Conservation (phyloP, 2,329 filamentous ascomycete genomes). For the Penicillium sp. region DNA sequence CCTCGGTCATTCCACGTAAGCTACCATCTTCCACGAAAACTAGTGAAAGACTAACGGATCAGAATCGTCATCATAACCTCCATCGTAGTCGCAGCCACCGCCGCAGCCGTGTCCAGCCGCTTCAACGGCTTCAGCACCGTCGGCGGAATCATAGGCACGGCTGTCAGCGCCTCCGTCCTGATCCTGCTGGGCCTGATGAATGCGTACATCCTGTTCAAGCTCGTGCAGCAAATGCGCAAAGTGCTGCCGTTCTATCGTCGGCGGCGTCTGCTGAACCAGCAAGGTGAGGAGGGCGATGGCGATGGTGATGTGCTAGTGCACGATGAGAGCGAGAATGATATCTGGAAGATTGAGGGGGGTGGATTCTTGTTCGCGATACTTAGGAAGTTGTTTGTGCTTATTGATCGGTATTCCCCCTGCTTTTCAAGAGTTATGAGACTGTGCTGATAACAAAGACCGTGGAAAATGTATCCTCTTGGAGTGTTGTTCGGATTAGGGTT, state of each 20-base stretch:
- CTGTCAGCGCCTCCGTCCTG: conserved; percentile 77
- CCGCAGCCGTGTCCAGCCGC: conserved; percentile 72
- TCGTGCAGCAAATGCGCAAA: conserved; percentile 64
- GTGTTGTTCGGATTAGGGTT: conserved; percentile 89
- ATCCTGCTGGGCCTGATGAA: conserved; percentile 81
- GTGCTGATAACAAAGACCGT: conserved; percentile 41
- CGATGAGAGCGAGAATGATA: conserved; percentile 46
- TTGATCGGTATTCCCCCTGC: conserved; percentile 44
- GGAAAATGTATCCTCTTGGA: conserved; percentile 95
- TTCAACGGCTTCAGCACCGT: conserved; percentile 77
- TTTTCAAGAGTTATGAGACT: background rate
- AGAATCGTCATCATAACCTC: conserved; percentile 83
- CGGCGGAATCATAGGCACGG: conserved; percentile 85
- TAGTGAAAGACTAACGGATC: background rate
- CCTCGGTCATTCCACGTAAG: conserved; percentile 77
- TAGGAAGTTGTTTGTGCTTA: conserved; percentile 69
- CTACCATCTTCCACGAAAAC: background rate
- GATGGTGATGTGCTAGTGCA: conserved; percentile 44
- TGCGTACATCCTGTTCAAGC: conserved; percentile 74
- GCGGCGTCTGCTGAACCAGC: background rate
- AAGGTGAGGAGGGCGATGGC: conserved; percentile 37
- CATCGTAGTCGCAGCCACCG: conserved; percentile 85
- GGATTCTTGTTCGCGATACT: conserved; percentile 72
- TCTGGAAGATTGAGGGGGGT: conserved; percentile 69
- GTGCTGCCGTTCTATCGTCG: conserved; percentile 46